Evolutionary conservation across 2,329 filamentous ascomycete species (phyloP), one percentile per base, ranked within the genome.

Genomic region (Dothideomycetidae sp.): DNA sequence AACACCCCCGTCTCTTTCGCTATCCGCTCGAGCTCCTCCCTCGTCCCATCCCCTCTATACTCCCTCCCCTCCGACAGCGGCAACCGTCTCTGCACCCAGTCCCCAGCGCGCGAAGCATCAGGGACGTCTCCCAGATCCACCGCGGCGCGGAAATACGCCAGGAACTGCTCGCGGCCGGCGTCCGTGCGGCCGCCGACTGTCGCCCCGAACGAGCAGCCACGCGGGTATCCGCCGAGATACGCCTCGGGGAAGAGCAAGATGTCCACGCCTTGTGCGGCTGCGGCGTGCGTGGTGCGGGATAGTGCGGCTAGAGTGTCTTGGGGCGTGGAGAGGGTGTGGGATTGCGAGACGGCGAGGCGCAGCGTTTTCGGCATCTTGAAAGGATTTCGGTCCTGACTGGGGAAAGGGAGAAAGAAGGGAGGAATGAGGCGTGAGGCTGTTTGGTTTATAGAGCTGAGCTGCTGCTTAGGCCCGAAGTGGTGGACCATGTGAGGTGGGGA

Each of bases 201-300:
- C 32, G 75, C 75, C 3, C 85, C 85, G 51, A 93, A 93, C 35
- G 66, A 64, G 44, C 77, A 78, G 12, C 79, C 84, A 9, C 86
- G 78, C 12, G 88, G 88, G 54, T 94, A 94, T 1, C 86, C 88
- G 32, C 88, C 88, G 2, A 94, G 69, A 53, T 84, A 93, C 14
- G 86, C 86, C 63, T 96, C 86, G 0, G 88, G 88, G 43, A 94
- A 86, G 36, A 94, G 73, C 17, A 94, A 67, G 34, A 94, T 67
- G 54, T 90, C 63, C 11, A 73, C 64, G 33, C 62, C 63, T 29
- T 63, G 56, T 10, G 55, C 67, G 3, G 76, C 71, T n/a, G 85
- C 85, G 23, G 66, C 60, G 15, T 60, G 61, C 21, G 80, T 76
- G 10, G 80, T 73, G 9, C 56, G 48, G 50, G 75, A 67, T 35